Evolutionary conservation across 306 rosid species (phyloP).

Genomic region (Amphicarpaea edgeworthii): DNA sequence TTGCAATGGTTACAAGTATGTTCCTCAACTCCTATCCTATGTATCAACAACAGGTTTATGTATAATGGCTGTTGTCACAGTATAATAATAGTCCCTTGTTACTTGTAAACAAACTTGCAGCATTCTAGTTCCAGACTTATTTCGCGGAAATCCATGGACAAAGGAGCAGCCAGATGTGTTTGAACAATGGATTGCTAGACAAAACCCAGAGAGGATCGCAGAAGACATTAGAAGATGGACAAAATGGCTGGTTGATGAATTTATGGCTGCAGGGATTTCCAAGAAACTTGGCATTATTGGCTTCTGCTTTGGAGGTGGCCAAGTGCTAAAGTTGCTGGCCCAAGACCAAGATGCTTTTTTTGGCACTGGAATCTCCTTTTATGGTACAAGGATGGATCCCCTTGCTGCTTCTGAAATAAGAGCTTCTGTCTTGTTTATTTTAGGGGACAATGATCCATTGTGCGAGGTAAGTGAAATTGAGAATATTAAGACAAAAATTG

Average conservation of each 20-base stretch:
- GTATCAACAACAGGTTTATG: background rate
- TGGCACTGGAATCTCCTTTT: conserved; percentile 71
- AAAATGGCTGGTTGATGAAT: conserved; percentile 82
- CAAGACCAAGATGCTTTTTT: conserved; percentile 62
- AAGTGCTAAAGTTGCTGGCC: conserved; percentile 70
- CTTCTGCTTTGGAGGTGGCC: conserved; percentile 80
- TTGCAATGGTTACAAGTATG: conserved; percentile 87
- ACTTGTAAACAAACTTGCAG: conserved; percentile 61
- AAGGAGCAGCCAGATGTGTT: conserved; percentile 53
- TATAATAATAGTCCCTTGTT: too few species aligned
- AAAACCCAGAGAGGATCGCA: conserved; percentile 60
- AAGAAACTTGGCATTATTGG: conserved; percentile 77
- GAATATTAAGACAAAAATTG: conserved; percentile 55
- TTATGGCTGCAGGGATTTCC: conserved; percentile 71
- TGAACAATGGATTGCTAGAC: conserved; percentile 65
- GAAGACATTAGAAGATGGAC: conserved; percentile 63
- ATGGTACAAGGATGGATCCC: conserved; percentile 66
- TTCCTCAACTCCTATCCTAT: conserved; percentile 32
- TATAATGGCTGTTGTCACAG: background rate
- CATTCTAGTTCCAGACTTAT: conserved; percentile 82
- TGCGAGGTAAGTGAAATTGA: conserved; percentile 58
- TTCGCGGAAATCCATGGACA: conserved; percentile 73
- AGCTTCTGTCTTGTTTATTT: conserved; percentile 70
- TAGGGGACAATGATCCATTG: conserved; percentile 76
- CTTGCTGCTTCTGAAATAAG: conserved; percentile 54